Base-by-base conservation (phyloP, 352 stramenopile species). In the Phytophthora boehmeriae region DNA sequence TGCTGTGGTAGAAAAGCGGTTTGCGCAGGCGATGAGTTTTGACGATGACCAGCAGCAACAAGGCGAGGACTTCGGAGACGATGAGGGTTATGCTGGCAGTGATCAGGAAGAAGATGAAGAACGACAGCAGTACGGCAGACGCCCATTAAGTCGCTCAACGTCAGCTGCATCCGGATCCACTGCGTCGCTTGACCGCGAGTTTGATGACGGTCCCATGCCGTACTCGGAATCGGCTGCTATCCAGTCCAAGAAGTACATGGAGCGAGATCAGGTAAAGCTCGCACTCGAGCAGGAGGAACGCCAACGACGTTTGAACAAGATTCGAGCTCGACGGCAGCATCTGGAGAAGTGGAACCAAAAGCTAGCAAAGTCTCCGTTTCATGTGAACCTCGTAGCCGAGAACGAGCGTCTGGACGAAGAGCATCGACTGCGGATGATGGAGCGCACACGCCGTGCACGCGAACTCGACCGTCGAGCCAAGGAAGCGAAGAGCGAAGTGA, bases 311-410 rank as follows among this genome's bases (percentile, higher is more conserved):
- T 61, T 93, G 25, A 71, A 86, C 22, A 89, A 89, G 64, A 80
- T 88, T 50, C 77, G 76, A 16, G 72, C 76, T 10, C 76, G 84
- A 4, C 78, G 76, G 13, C 72, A 81, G 44, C 76, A 91, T 17
- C 68, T 93, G 47, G 69, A 89, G 27, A 87, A 90, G 39, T 97
- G 92, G 92, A 81, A 95, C 59, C 73, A 87, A n/a, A 97, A 97
- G 73, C 96, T 89, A 0, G 60, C 89, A n/a, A 82, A 88, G 32
- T 97, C 84, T 16, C 93, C 94, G 2, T 98, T 98, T 51, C 80
- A 95, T 16, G 90, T 98, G 8, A 95, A 98, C 59, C 71, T 98
- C 25, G 84, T 98, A 9, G 94, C 94, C n/a, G 93, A 98, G 61
- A 96, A 96, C 63, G 93, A 98, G 59, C 84, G 92, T 2, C 75